These are phyloP conservation scores for Saccharomycopsis babjevae DNA, from an alignment of 805 yeast genomes.

Conservation along the genomic window DNA sequence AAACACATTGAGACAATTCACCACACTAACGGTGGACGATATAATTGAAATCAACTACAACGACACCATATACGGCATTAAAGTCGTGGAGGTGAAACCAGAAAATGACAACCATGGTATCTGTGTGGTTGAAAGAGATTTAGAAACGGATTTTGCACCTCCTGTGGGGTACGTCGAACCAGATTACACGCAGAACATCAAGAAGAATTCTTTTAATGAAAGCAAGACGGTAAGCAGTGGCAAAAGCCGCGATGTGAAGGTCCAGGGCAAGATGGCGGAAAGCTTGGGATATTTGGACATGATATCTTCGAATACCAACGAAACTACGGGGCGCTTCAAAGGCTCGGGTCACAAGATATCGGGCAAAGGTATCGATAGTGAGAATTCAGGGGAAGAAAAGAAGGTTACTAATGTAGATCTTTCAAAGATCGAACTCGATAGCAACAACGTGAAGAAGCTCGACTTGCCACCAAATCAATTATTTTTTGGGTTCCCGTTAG, in stretches of 20 bases:
- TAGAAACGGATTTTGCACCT: conserved; percentile 96
- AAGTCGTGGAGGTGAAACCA: conserved; percentile 82
- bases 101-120: conserved; percentile 54
- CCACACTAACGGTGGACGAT: conserved; percentile 78
- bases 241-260: conserved; percentile 19
- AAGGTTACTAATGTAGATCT: conserved; percentile 25
- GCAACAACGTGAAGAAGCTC: conserved; percentile 59
- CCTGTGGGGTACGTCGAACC: conserved; percentile 98
- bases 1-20: conserved; percentile 80
- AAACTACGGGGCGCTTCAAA: conserved; percentile 27
- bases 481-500: conserved; percentile 85
- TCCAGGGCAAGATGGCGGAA: conserved; percentile 50
- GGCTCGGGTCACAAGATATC: conserved; percentile 68
- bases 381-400: conserved; percentile 4
- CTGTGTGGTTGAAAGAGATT: conserved; percentile 93
- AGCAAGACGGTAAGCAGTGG: background rate
- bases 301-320: conserved; percentile 4
- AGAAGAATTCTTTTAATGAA: conserved; percentile 22
- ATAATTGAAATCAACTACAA: conserved; percentile 79
- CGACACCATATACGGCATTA: conserved; percentile 64
- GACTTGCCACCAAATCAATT: conserved; percentile 74
- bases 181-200: conserved; percentile 36
- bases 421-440: conserved; percentile 40
- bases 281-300: conserved; percentile 27
- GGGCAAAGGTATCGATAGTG: conserved; percentile 37